These are phyloP conservation scores for Luffa aegyptiaca DNA, from an alignment of 306 rosid genomes.

Conservation along the genomic window DNA sequence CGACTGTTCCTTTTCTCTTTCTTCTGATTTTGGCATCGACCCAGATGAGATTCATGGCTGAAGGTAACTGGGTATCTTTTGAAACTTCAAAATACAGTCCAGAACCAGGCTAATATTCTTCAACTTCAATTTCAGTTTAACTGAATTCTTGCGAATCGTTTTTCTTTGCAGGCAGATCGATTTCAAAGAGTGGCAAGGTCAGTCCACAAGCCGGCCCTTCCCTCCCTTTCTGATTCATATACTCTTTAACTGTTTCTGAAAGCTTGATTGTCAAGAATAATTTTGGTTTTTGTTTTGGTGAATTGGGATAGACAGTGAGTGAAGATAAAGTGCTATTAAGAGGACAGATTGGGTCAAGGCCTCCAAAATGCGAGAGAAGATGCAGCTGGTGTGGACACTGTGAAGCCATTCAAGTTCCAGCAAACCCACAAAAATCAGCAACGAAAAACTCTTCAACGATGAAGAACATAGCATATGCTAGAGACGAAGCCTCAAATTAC, in stretches of 20 bases:
- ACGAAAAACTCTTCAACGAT: slow-evolving; percentile 33
- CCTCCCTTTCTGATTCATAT: background rate
- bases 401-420: slow-evolving; percentile 48
- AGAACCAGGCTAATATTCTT: background rate
- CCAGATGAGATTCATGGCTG: slow-evolving; percentile 41
- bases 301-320: slow-evolving; percentile 24
- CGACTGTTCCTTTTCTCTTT: slow-evolving; percentile 32
- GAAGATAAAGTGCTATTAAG: slow-evolving; percentile 43
- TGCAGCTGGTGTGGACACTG: slow-evolving; percentile 69
- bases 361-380: slow-evolving; percentile 82
- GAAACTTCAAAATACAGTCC: background rate
- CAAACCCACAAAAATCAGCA: slow-evolving; percentile 46
- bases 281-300: background rate
- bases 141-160: background rate
- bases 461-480: slow-evolving; percentile 27
- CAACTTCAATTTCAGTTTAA: background rate
- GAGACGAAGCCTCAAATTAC: slow-evolving; percentile 61
- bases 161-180: slow-evolving; percentile 37
- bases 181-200: slow-evolving; percentile 8
- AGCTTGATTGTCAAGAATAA: slow-evolving; percentile 7
- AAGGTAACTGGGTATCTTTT: slow-evolving; percentile 38
- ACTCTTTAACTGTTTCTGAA: background rate
- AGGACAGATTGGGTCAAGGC: slow-evolving; percentile 71
- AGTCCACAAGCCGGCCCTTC: background rate
- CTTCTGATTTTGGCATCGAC: slow-evolving; percentile 47